Base-by-base conservation (phyloP, 495 filamentous ascomycete species). In the Xylaria intraflava region DNA sequence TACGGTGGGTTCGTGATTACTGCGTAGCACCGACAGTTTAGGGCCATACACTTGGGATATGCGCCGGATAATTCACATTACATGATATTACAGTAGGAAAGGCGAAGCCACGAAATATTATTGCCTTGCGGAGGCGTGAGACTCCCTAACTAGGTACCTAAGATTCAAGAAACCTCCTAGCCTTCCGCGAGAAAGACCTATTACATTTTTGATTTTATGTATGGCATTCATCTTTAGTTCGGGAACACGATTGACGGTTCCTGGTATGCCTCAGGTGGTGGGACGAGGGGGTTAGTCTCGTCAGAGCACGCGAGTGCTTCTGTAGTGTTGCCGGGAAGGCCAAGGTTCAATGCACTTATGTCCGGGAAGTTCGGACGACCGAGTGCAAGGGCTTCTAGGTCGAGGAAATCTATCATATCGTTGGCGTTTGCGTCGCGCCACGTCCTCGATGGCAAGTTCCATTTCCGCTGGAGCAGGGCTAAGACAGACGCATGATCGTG, bases 371-470 rank as follows among this genome's bases (percentile, higher is more conserved):
- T 35, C 31, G 12, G 6, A 5, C 4, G 5, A 35, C 31, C 31
- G 2, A 6, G 2, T 3, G 31, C 31, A 12, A 51, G 35, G 10
- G 48, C 48, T 8, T 42, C 19, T 1, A 51, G 22, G 14, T 51
- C 48, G 20, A 51, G 14, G 35, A 51, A 51, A 14, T 51, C 48
- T 14, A 23, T 40, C 35, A 51, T 42, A 29, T 51, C 48, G 14
- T 19, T 6, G 17, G 48, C 36, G 22, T 51, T 51, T 3, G 48
- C 33, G 22, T 50, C 48, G 19, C 48, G 33, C 14, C 39, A n/a
- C 10, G 48, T 40, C 19, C 39, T 26, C 8, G 47, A 30, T 4
- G 47, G 47, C 10, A 50, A 29, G 35, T 51, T 42, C 35, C 22
- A 42, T 17, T 51, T 51, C 8, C 19, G 35, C 36, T 51, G 30